Conservation (phyloP, 176 grass and related monocot species). For the Oryza glaberrima region DNA sequence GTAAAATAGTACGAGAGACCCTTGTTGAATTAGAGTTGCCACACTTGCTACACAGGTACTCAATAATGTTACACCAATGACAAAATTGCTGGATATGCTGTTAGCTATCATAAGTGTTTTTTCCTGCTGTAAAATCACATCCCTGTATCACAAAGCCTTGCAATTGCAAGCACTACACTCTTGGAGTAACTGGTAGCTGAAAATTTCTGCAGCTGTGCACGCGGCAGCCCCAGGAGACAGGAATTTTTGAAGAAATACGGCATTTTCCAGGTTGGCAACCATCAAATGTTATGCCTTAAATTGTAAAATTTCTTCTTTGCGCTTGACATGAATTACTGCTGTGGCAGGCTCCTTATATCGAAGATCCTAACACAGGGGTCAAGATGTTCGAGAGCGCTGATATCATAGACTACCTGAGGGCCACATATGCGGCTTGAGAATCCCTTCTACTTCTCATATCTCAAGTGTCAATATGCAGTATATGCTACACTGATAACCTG, state of each 20-base stretch:
- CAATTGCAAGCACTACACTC: not conserved
- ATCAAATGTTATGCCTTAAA: not conserved
- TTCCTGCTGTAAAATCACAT: not conserved
- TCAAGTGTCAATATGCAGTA: not conserved
- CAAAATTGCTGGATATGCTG: constrained; percentile 2
- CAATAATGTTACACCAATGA: constrained; percentile 3
- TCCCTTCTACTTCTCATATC: not conserved
- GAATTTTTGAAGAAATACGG: constrained; percentile 76
- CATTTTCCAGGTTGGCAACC: constrained; percentile 65
- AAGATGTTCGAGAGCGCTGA: constrained; percentile 92
- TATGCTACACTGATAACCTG: not conserved
- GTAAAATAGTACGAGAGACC: constrained; percentile 81
- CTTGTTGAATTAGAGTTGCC: constrained; percentile 94
- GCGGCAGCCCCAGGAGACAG: constrained; percentile 76
- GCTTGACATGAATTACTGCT: constrained; percentile 11
- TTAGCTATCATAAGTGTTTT: not conserved
- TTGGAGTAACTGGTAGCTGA: constrained; percentile 22
- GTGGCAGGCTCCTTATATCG: constrained; percentile 75
- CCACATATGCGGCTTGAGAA: constrained; percentile 58
- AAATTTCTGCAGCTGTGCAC: constrained; percentile 57
- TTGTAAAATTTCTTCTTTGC: not conserved
- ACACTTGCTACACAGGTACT: constrained; percentile 80
- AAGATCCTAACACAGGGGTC: constrained; percentile 93
- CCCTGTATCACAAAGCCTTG: not conserved
- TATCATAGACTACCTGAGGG: constrained; percentile 75